Base-by-base conservation (phyloP, 2,329 filamentous ascomycete species). In the Cladorrhinum sp. region DNA sequence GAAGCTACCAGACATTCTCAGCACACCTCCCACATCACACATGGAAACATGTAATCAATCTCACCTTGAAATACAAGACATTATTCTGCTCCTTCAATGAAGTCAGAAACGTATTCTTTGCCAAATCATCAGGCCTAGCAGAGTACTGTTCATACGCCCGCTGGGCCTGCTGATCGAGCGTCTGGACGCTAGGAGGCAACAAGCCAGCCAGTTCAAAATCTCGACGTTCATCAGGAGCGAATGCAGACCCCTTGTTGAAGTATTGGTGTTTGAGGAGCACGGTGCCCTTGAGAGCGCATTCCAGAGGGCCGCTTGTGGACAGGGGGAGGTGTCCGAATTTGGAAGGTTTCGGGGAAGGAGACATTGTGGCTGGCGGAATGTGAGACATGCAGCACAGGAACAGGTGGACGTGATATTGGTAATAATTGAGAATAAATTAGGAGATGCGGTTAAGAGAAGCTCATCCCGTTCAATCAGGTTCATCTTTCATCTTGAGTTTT, bases 31-130 rank as follows among this genome's bases (percentile, higher is more conserved):
- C 36, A 14, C 16, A 23, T 30, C n/a, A n/a, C n/a, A n/a, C n/a
- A 9, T 18, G 20, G 28, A 20, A 64, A 42, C 51, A 10, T 23
- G 16, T 7, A 1, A 33, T 16, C 4, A 24, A 30, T 65, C 76
- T 64, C 67, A 90, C 88, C 72, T 81, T 86, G 73, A 87, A 96
- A 72, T 91, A 96, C 1, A 96, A 75, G 1, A 96, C 90, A 63
- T 90, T 84, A 74, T 95, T 96, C 74, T 96, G 92, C 68, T 91
- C 86, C 70, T 91, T 92, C 77, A 96, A 79, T 55, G 88, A 92
- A 0, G 89, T 90, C 80, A 96, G 82, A 71, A 96, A 96, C 0
- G 91, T 93, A 68, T 96, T 96, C 77, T 95, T 96, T 42, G 88
- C 87, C 39, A 96, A 75, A 64, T 88, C 83, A 71, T 88, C 83